Evolutionary conservation across 2,329 filamentous ascomycete genomes (phyloP).

Genomic region (Cladophialophora immunda): DNA sequence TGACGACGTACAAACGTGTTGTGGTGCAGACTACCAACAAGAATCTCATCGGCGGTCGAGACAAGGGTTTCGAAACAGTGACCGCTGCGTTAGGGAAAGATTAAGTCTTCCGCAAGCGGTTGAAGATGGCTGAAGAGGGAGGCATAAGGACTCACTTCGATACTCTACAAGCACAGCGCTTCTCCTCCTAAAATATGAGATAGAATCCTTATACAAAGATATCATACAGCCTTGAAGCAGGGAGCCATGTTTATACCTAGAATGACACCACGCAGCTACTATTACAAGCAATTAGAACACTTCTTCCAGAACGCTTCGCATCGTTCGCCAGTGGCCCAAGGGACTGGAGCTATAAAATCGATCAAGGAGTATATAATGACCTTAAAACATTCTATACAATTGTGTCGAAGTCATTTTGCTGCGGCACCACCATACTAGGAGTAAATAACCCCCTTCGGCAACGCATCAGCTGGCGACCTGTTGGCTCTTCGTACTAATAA

Average conservation of each 20-base stretch:
- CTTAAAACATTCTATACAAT: not conserved
- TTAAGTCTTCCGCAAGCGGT: not conserved
- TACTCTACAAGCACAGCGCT: not conserved
- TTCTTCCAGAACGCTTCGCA: not conserved
- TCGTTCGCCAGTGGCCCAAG: not conserved
- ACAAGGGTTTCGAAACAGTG: conserved; percentile 13
- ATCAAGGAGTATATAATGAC: not conserved
- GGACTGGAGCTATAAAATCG: not conserved
- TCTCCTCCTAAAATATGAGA: not conserved
- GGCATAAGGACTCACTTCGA: not conserved
- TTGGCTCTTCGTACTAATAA: no score
- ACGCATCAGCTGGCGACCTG: not conserved
- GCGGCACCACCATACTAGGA: not conserved
- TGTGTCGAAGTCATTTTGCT: not conserved
- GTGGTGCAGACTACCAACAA: conserved; percentile 44
- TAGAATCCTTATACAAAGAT: not conserved
- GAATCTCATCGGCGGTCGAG: conserved; percentile 14
- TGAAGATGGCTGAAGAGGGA: not conserved
- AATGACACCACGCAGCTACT: not conserved
- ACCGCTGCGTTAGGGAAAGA: conserved; percentile 30
- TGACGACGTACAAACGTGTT: conserved; percentile 60
- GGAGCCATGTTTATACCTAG: not conserved
- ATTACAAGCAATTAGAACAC: no score
- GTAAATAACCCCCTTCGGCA: not conserved
- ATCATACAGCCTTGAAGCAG: not conserved